Evolutionary conservation across 2,329 filamentous ascomycete species (phyloP), one percentile per base, ranked within the genome.

Genomic region (Balansia obtecta): DNA sequence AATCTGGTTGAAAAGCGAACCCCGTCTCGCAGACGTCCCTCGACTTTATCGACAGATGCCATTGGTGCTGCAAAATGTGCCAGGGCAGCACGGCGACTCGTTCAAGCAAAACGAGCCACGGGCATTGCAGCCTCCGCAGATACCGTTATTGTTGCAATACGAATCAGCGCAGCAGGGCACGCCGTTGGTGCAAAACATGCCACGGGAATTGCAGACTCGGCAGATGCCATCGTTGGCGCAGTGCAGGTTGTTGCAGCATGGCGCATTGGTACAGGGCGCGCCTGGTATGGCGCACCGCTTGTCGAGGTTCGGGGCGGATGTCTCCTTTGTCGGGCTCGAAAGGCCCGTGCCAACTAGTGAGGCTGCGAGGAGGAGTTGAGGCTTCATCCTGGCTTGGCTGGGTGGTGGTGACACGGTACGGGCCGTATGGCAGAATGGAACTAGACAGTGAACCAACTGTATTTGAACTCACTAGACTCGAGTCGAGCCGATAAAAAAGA

Each of bases 151-250:
- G 43, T 49, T 52, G 51, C 53, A 55, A 34, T 32, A 54, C 10
- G 42, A 20, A 18, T 32, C 32, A 22, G 2, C 34, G 51, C 53
- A 54, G 43, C 51, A 54, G 2, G 53, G 53, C 3, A 53, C 44
- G 33, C 51, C 53, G n/a, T 47, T 48, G 40, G 50, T 51, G 53
- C 51, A 53, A 20, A 54, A 53, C 11, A 45, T 41, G 10, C 54
- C 50, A 48, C 42, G 40, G 2, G 38, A 39, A 13, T 42, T 47
- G 39, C 51, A 52, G 32, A 37, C 46, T 3, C 30, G 47, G 10
- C 50, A 52, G 15, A 52, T 12, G 16, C 18, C 27, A 12, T 37
- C 39, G 34, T 32, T 50, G 43, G 46, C 50, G 51, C 53, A 55
- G 27, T 32, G 53, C 10, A 45, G 20, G 16, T 32, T 27, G 32